Evolutionary conservation across 331 rosid genomes (phyloP).

Genomic region (Malus hybrid): DNA sequence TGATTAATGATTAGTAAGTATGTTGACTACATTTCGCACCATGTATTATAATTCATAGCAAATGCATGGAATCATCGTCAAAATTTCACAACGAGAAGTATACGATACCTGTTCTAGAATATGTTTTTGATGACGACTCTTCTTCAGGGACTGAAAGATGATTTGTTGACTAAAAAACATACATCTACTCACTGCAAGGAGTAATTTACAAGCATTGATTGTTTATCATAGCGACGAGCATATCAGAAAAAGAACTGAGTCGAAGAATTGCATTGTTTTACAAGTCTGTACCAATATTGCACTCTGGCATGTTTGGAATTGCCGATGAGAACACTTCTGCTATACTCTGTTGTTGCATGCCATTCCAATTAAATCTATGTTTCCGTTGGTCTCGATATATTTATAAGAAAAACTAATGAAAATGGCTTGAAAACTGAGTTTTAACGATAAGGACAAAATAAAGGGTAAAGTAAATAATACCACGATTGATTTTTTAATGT

Average conservation of each 20-base stretch:
- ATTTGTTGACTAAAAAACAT: not conserved
- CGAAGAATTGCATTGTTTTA: not conserved
- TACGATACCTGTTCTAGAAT: not conserved
- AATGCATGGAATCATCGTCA: not conserved
- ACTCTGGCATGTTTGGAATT: not conserved
- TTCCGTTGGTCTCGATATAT: not conserved
- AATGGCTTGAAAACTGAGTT: too few relatives aligned
- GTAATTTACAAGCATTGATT: not conserved
- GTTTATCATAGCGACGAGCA: not conserved
- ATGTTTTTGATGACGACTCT: not conserved
- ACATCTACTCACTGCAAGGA: not conserved
- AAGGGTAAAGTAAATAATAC: too few relatives aligned
- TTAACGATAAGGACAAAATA: too few relatives aligned
- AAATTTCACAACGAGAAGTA: not conserved
- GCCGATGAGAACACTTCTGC: not conserved
- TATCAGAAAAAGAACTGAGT: not conserved
- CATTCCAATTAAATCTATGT: not conserved
- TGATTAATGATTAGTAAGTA: slow-evolving; percentile 35
- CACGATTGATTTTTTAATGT: too few relatives aligned
- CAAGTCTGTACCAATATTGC: not conserved
- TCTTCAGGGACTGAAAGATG: slow-evolving; percentile 15
- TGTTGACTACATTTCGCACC: not conserved
- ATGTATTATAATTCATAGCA: not conserved
- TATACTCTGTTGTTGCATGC: not conserved
- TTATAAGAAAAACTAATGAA: too few relatives aligned